Conservation (phyloP, 164 flowering plant genomes). For the Chimonanthus praecox region DNA sequence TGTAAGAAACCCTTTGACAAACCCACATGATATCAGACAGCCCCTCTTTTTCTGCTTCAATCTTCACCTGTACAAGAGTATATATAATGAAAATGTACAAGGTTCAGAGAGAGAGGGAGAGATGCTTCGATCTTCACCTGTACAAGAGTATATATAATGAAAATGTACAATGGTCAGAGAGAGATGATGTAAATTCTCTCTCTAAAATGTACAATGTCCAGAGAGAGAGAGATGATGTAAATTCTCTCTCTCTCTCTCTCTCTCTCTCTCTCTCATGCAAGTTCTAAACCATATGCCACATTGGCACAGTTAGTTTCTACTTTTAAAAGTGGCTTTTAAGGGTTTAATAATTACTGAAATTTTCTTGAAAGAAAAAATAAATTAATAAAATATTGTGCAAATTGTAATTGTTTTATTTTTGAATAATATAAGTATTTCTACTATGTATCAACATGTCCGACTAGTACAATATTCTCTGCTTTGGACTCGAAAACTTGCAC, state of each 20-base stretch:
- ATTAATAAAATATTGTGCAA: too few species aligned
- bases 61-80: background rate
- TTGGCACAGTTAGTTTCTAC: too few species aligned
- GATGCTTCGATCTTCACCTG: background rate
- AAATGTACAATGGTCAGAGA: background rate
- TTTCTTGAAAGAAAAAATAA: too few species aligned
- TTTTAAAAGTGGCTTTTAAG: too few species aligned
- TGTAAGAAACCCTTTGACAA: conserved; percentile 76
- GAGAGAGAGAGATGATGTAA: background rate
- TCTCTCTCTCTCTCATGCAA: background rate
- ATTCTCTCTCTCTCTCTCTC: background rate
- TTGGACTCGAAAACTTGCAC: too few species aligned
- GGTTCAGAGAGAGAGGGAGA: background rate
- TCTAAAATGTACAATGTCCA: background rate
- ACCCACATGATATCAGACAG: conserved; percentile 43
- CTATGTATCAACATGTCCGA: too few species aligned
- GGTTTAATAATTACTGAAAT: too few species aligned
- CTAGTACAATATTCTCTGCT: too few species aligned
- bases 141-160: background rate
- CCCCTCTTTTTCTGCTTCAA: background rate
- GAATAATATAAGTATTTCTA: too few species aligned
- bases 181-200: background rate
- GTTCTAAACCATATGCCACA: too few species aligned
- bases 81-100: too few species aligned
- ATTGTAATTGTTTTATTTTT: too few species aligned